Evolutionary conservation across 257 asterid species (phyloP), one percentile per base, ranked within the genome.

Genomic region (Marsdenia floribunda): DNA sequence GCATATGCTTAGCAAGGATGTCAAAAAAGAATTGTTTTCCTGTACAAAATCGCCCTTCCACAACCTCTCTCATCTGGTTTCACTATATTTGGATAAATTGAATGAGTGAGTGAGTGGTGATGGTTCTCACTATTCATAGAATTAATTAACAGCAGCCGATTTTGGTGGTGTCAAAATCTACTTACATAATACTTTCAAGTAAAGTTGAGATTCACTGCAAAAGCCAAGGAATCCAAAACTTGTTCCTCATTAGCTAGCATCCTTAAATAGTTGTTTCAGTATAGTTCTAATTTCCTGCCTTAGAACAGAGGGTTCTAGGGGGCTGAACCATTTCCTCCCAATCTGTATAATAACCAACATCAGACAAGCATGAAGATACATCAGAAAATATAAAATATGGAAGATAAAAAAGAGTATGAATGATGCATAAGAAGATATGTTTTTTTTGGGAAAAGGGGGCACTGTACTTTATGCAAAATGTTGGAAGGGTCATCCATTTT

Each of bases 281-380:
- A 93, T 59, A 66, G 75, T 26, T 9, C 75, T 68, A 5, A 93
- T 87, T 77, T 75, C 85, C 47, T 49, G 55, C 81, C 99, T 93
- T 84, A 95, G 80, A 65, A 75, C 19, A 18, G 99, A 95, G 64
- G 98, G 97, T 82, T 90, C 90, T 77, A 78, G 82, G 0, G 97
- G 96, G 82, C 54, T 77, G 83, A 95, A 95, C 99, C 96, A 95
- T 53, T 83, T 67, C 82, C 77, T 88, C 77, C 96, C 96, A 80
- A 95, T 92, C 98, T 95, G 96, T 73, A 93, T 67, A 57, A 67
- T 11, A 10, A 77, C 66, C 49, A 47, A 18, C 70, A 64, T 71
- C 65, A 57, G 68, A 70, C 22, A 73, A 4, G 61, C 22, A 50
- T 12, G 10, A 18, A 42, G 12, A 26, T 14, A 44, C 16, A 49